Base-by-base conservation (phyloP, 169 alveolate genomes). In the Plasmodium adleri region DNA sequence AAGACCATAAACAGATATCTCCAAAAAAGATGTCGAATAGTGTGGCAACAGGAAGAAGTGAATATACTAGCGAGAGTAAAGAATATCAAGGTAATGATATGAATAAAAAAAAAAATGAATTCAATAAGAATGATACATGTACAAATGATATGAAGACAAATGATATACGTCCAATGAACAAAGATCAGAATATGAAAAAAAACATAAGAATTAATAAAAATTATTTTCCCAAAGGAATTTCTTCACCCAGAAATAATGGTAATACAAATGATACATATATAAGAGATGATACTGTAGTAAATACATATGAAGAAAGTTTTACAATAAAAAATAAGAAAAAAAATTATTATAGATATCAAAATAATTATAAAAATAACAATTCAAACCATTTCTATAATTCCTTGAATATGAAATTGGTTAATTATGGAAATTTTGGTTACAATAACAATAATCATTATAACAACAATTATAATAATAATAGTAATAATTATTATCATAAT, bases 161-260 rank as follows among this genome's bases (percentile, higher is more conserved):
- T 39, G 47, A 39, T 39, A 5, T 39, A 39, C 47, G 47, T 39
- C 47, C 47, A 39, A 39, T 39, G 47, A 71, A 70, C 59, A 64
- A 66, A 49, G 62, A 68, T 20, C 89, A 49, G 32, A 76, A 64
- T 76, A 22, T 66, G 20, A 66, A 54, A 26, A 78, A 47, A 66
- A 22, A 10, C 45, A 78, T 59, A 43, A 43, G 76, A 17, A 49
- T n/a, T 39, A 58, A 60, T 67, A 78, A 47, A 50, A 66, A 39
- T 64, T 50, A 64, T 22, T 70, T 47, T 1, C 4, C 60, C 10
- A 49, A 54, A 68, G 49, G 24, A 43, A 26, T 64, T n/a, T 10
- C 52, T 20, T 26, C 88, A 20, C 47, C 47, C 5, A 39, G 9
- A 39, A 39, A 39, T 39, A 63, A 70, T 56, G 26, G 9, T 59